phyloP scores from a whole-genome alignment of 345 rosid genomes.

The Lagerstroemia speciosa region DNA sequence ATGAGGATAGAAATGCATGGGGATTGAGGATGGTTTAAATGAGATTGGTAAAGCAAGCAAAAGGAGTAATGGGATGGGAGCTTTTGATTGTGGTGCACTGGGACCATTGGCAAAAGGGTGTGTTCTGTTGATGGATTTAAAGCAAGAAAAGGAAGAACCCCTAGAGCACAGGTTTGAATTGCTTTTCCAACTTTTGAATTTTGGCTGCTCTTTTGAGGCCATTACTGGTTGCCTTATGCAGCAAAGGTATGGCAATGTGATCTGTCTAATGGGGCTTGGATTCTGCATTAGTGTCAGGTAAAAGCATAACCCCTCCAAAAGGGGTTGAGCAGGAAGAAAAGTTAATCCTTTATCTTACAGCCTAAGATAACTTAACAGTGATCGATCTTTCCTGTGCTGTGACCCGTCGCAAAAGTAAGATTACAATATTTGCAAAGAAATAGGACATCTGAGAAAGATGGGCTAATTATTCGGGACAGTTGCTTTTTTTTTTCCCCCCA shows the following conservation, averaged over 20 bases:
- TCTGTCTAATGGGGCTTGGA: neutral
- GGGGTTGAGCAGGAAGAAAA: neutral
- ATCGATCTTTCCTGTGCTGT: neutral
- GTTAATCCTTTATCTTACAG: neutral
- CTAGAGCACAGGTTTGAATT: neutral
- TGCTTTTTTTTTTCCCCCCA: no score
- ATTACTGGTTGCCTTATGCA: neutral
- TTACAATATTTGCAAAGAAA: no score
- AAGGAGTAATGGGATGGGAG: slow-evolving; percentile 26
- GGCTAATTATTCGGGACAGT: no score
- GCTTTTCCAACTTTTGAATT: slow-evolving; percentile 8
- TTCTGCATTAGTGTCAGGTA: neutral
- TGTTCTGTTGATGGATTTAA: slow-evolving; percentile 17
- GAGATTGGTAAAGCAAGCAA: slow-evolving; percentile 16
- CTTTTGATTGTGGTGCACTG: slow-evolving; percentile 29
- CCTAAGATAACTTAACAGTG: neutral
- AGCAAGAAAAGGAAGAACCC: slow-evolving; percentile 10
- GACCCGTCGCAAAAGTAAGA: no score
- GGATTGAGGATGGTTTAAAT: slow-evolving; percentile 19
- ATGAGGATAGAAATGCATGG: slow-evolving; percentile 12
- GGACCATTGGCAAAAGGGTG: slow-evolving; percentile 37
- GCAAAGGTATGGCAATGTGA: no score
- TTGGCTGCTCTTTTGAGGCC: neutral
- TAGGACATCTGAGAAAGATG: no score
- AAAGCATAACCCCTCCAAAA: neutral